Conservation (phyloP, 495 filamentous ascomycete genomes). For the Massariosphaeria phaeospora region DNA sequence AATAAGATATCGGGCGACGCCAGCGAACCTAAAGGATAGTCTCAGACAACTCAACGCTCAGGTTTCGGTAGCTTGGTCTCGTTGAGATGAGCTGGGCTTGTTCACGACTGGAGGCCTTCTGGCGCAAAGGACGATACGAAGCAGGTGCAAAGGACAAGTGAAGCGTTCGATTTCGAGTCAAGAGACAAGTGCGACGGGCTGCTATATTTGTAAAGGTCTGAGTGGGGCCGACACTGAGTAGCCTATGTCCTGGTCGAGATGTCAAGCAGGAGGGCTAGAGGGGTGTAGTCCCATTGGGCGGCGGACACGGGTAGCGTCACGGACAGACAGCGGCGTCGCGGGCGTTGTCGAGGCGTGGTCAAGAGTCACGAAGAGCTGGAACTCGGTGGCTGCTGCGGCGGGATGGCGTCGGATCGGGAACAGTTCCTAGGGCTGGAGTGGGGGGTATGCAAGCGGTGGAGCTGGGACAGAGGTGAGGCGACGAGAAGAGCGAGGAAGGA, state of each 20-base stretch:
- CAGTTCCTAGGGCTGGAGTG: constrained; percentile 20
- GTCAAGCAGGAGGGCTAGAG: constrained; percentile 2
- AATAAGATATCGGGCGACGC: constrained; percentile 14
- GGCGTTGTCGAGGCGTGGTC: too few relatives aligned
- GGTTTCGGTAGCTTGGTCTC: constrained; percentile 13
- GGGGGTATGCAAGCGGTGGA: constrained; percentile 12
- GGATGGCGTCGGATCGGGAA: constrained; percentile 18
- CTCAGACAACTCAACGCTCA: constrained; percentile 23
- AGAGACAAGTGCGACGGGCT: constrained; percentile 30
- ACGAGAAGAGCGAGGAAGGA: constrained; percentile 1
- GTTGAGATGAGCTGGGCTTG: constrained; percentile 5
- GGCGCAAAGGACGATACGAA: constrained; percentile 24
- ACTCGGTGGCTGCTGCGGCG: constrained; percentile 6
- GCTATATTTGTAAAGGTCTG: constrained; percentile 28
- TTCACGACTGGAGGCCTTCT: constrained; percentile 4
- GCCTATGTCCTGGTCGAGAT: constrained; percentile 3
- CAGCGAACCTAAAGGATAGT: constrained; percentile 19
- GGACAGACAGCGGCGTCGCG: background rate
- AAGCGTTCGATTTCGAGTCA: constrained; percentile 29
- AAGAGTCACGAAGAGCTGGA: background rate
- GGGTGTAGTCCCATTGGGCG: constrained; percentile 25
- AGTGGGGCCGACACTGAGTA: constrained; percentile 4
- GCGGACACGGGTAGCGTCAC: constrained; percentile 7
- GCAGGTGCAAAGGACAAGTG: constrained; percentile 20
- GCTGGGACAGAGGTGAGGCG: background rate